A percentile compares a stretch with the other conserved stretches of the same genome.
These are phyloP conservation scores for Lasiodiplodia sp. DNA, from an alignment of 2,329 filamentous ascomycete species.

Conservation along the genomic window DNA sequence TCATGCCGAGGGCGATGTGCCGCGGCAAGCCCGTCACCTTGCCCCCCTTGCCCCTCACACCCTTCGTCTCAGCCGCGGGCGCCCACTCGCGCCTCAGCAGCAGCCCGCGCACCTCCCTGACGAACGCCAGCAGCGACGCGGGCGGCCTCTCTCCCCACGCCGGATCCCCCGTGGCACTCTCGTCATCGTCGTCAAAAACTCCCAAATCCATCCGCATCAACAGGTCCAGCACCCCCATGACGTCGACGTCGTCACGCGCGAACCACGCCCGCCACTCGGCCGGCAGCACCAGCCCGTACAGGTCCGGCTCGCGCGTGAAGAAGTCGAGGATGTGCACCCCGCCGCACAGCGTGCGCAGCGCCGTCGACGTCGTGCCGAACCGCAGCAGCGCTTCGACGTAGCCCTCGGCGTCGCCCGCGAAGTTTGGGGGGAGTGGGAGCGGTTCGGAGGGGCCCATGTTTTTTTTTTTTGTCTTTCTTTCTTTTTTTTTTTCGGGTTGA, in stretches of 20 bases:
- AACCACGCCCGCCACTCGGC: conserved; percentile 85
- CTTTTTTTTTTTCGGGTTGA: neutral
- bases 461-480: neutral
- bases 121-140: conserved; percentile 72
- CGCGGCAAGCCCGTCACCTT: conserved; percentile 54
- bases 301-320: conserved; percentile 82
- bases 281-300: conserved; percentile 81
- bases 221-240: conserved; percentile 80
- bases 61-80: neutral
- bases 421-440: conserved; percentile 75
- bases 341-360: conserved; percentile 89
- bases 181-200: conserved; percentile 37
- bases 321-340: conserved; percentile 98
- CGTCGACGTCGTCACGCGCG: conserved; percentile 63
- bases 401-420: conserved; percentile 70
- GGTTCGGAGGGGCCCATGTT: conserved; percentile 58
- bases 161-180: conserved; percentile 3
- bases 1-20: conserved; percentile 88
- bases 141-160: conserved; percentile 48
- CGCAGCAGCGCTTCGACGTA: conserved; percentile 81
- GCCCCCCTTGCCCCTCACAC: neutral
- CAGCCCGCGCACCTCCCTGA: conserved; percentile 73
- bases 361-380: conserved; percentile 75
- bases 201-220: conserved; percentile 79
- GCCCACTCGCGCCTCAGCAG: conserved; percentile 69